phyloP scores from a whole-genome alignment of 202 grass and related monocot genomes.

The Digitaria exilis region DNA sequence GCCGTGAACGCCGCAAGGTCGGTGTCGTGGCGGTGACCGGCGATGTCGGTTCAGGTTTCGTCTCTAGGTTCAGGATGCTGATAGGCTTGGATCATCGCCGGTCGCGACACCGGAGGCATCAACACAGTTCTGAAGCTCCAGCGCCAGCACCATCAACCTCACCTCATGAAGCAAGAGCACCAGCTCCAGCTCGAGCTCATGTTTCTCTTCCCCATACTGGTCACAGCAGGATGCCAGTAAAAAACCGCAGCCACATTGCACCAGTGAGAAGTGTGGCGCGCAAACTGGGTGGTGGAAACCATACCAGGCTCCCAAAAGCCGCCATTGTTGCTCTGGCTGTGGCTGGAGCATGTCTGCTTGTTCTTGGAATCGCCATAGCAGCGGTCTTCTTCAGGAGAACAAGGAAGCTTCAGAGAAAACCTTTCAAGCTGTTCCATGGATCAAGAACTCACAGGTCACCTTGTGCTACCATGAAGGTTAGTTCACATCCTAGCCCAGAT shows the following conservation, averaged over 20 bases:
- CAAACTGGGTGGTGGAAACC: background rate
- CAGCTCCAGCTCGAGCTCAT: conserved; percentile 33
- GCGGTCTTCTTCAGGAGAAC: conserved; percentile 42
- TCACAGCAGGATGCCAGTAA: conserved; percentile 14
- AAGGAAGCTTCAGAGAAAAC: conserved; percentile 32
- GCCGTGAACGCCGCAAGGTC: background rate
- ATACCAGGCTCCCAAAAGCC: background rate
- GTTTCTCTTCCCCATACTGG: conserved; percentile 15
- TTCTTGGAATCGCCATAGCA: conserved; percentile 29
- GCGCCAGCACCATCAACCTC: background rate
- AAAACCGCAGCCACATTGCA: background rate
- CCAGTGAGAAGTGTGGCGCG: conserved; percentile 24
- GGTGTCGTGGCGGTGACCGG: background rate
- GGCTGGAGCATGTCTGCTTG: conserved; percentile 29
- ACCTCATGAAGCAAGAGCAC: conserved; percentile 24
- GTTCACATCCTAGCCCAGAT: conserved; percentile 65
- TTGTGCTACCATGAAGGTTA: conserved; percentile 59
- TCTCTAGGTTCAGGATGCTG: conserved; percentile 56
- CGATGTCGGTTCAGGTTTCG: background rate
- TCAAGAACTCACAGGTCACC: conserved; percentile 44
- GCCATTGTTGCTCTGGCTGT: conserved; percentile 19
- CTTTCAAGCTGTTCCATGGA: conserved; percentile 32
- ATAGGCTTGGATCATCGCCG: conserved; percentile 21
- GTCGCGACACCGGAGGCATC: conserved; percentile 3
- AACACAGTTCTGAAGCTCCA: background rate